phyloP scores from a whole-genome alignment of 2,329 filamentous ascomycete genomes.

The Trichoderma pleuroti region DNA sequence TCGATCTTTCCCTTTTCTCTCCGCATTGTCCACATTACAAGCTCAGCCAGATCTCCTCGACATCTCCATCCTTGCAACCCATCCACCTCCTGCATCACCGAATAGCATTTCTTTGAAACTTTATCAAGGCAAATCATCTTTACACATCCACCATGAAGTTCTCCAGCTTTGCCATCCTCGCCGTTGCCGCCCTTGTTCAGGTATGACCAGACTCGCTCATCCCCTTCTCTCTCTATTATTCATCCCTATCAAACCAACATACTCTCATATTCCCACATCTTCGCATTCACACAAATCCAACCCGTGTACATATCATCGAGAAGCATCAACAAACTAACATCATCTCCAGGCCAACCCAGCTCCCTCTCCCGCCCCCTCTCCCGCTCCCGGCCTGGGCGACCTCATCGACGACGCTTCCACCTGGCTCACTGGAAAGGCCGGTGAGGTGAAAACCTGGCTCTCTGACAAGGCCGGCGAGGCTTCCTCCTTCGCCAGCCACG shows the following conservation, averaged over 20 bases:
- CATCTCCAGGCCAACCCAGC: background rate
- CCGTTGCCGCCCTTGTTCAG: slow-evolving; percentile 32
- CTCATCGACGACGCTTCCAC: slow-evolving; percentile 19
- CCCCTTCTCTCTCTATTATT: background rate
- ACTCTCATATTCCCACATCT: background rate
- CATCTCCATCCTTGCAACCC: background rate
- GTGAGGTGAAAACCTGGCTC: slow-evolving; percentile 18
- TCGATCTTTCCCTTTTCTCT: background rate
- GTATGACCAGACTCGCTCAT: slow-evolving; percentile 23
- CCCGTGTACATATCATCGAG: background rate
- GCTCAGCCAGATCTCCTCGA: background rate
- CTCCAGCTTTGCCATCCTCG: slow-evolving; percentile 32
- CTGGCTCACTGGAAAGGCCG: slow-evolving; percentile 13
- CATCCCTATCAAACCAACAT: background rate
- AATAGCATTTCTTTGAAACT: background rate
- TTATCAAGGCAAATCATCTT: background rate
- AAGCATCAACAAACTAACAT: background rate
- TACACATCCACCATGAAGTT: slow-evolving; percentile 35
- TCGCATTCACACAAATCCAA: background rate
- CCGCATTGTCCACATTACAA: background rate
- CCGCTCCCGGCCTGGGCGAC: slow-evolving; percentile 14
- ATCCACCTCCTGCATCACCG: background rate
- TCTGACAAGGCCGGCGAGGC: background rate
- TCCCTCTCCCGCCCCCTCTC: slow-evolving; percentile 19
- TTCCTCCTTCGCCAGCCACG: slow-evolving; percentile 1